Evolutionary conservation across 2,329 filamentous ascomycete genomes (phyloP).

Genomic region (Bimuria novae-zelandiae): DNA sequence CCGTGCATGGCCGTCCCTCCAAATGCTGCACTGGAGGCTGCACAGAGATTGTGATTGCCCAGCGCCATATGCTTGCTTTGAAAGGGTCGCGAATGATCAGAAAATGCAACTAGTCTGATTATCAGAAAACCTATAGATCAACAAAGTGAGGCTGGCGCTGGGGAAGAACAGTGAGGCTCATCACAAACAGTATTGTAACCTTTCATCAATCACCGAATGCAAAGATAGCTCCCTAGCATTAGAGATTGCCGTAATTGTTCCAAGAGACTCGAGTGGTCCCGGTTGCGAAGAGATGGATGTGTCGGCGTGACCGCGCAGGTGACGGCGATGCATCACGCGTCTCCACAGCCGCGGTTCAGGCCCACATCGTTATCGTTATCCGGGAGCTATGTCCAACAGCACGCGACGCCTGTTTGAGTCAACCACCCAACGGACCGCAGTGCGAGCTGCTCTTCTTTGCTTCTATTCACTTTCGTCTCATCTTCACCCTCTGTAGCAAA

Average conservation of each 20-base stretch:
- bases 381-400: slow-evolving; percentile 9
- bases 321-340: slow-evolving; percentile 1
- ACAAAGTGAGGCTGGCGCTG: no score
- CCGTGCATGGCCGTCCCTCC: no score
- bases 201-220: no score
- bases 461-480: slow-evolving; percentile 9
- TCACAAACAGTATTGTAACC: no score
- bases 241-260: neutral
- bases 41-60: no score
- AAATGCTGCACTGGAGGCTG: no score
- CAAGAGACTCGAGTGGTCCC: neutral
- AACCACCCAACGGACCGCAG: slow-evolving; percentile 7
- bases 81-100: no score
- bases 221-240: no score
- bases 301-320: neutral
- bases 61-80: no score
- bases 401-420: slow-evolving; percentile 14
- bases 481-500: slow-evolving; percentile 7
- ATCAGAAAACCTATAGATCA: no score
- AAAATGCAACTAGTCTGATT: no score
- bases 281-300: neutral
- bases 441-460: slow-evolving; percentile 24
- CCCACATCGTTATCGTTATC: slow-evolving; percentile 14
- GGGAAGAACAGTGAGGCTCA: no score
- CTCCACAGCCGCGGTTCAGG: slow-evolving; percentile 3